Percentiles rank a stretch among this genome's conserved stretches.
Conservation (phyloP, 257 asterid genomes). For the Jacaranda mimosifolia region DNA sequence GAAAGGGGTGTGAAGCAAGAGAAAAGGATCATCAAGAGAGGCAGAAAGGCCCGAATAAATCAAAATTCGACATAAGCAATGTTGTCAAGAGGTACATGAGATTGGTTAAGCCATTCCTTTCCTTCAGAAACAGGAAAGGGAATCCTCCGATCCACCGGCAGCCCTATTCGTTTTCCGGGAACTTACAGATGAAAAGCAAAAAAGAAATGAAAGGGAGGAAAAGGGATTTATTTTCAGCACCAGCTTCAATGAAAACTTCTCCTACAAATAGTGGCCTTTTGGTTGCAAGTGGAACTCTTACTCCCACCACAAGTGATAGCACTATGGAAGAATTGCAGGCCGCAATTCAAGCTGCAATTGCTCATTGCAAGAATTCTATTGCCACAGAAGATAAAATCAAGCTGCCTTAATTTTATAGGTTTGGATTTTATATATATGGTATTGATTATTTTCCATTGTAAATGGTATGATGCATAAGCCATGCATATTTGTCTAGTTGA, state of each 20-base stretch:
- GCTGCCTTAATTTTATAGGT: constrained; percentile 32
- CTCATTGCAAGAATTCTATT: constrained; percentile 79
- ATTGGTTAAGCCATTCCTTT: constrained; percentile 65
- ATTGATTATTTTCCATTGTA: too few species aligned
- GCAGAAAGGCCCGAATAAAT: constrained; percentile 49
- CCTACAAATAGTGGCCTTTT: constrained; percentile 78
- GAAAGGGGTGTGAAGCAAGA: constrained; percentile 31
- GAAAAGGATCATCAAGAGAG: constrained; percentile 45
- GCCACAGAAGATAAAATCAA: constrained; percentile 55
- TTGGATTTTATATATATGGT: neutral
- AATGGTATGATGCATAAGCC: too few species aligned
- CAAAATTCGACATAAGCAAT: constrained; percentile 57
- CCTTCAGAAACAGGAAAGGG: constrained; percentile 42
- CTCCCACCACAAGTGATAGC: constrained; percentile 50
- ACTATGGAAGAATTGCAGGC: constrained; percentile 83
- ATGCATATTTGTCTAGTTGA: too few species aligned
- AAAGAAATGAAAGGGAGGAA: constrained; percentile 49
- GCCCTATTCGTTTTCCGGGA: constrained; percentile 60
- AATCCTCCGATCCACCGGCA: constrained; percentile 34
- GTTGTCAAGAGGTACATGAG: constrained; percentile 60
- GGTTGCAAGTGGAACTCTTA: constrained; percentile 46
- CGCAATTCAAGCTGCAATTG: constrained; percentile 85
- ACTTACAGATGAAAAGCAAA: constrained; percentile 51
- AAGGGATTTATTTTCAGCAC: constrained; percentile 64
- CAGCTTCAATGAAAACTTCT: constrained; percentile 73